Conservation (phyloP, 345 rosid genomes). For the Corchorus olitorius region DNA sequence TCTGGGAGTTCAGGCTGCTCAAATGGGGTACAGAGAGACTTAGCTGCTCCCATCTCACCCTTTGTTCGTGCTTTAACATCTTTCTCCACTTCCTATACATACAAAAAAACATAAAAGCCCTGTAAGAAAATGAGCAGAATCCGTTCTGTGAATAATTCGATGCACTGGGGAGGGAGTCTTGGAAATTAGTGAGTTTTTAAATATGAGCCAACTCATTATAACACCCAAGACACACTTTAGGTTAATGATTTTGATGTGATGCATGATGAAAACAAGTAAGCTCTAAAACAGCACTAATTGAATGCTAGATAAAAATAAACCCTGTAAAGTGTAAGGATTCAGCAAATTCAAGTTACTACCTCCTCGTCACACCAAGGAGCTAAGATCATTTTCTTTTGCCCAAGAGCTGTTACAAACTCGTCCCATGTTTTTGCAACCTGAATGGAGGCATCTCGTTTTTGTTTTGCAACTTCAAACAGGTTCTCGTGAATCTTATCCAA, state of each 20-base stretch:
- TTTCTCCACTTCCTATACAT: slow-evolving; percentile 79
- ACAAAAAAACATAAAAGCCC: not conserved
- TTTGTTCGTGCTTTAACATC: slow-evolving; percentile 85
- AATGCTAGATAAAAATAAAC: not conserved
- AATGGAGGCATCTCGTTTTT: slow-evolving; percentile 75
- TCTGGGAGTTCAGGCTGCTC: slow-evolving; percentile 91
- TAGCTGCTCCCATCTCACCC: slow-evolving; percentile 94
- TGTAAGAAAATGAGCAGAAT: not conserved
- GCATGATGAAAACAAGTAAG: slow-evolving; percentile 2
- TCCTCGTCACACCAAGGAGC: slow-evolving; percentile 99
- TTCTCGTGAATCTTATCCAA: slow-evolving; percentile 67
- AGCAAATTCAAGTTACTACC: slow-evolving; percentile 38
- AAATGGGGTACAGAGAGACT: slow-evolving; percentile 89
- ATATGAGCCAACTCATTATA: slow-evolving; percentile 4
- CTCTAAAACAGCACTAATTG: not conserved
- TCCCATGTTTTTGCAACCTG: slow-evolving; percentile 77
- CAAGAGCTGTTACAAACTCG: slow-evolving; percentile 72
- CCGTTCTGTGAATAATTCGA: not conserved
- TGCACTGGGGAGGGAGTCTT: not conserved
- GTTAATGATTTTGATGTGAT: not conserved
- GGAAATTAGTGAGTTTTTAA: not conserved
- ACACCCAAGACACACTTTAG: not conserved
- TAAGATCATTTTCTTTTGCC: slow-evolving; percentile 78
- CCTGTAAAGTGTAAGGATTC: not conserved
- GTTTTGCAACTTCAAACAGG: slow-evolving; percentile 66